Evolutionary conservation across 139 green algal species (phyloP), one percentile per base, ranked within the genome.

Genomic region (Asterochloris erici): DNA sequence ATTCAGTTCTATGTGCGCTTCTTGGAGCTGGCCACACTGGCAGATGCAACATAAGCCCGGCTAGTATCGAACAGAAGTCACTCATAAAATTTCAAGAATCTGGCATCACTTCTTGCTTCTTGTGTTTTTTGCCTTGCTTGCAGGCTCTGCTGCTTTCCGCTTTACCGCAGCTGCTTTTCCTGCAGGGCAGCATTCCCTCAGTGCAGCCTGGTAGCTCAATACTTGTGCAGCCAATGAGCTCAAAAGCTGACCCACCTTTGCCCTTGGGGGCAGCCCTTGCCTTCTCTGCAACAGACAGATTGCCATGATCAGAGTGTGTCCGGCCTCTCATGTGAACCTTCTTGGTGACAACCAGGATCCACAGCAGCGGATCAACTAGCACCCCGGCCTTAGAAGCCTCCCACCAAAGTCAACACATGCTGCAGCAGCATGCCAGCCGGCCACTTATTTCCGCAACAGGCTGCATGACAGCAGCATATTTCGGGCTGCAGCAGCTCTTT

Each of bases 161-260:
- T 80, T 80, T 16, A n/a, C 76, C 68, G 76, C 76, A n/a, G 60
- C 76, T 14, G 76, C 76, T 60, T 80, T 80, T 9, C 76, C 76
- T 54, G 38, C 61, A 70, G 68, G 60, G 60, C 76, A 70, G 60
- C 76, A 80, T 17, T 60, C 54, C 16, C 23, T 27, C 14, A 27
- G 24, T 38, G 24, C 21, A 71, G 9, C 9, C 66, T 71, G 17
- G 19, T 10, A 24, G 21, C 9, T 26, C 66, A 71, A 21, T 4
- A n/a, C n/a, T n/a, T n/a, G n/a, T 24, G 66, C 66, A 26, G 66
- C 66, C 2, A 2, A 24, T 71, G 66, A 26, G 66, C 66, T 71
- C 19, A 26, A 71, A 71, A 9, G 4, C 2, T 26, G 66, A 24
- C 66, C 17, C 21, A 24, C 21, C 17, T 26, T 71, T 21, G 17